These are phyloP conservation scores for Aspergillus candidus DNA, from an alignment of 2,329 filamentous ascomycete species.

Conservation along the genomic window DNA sequence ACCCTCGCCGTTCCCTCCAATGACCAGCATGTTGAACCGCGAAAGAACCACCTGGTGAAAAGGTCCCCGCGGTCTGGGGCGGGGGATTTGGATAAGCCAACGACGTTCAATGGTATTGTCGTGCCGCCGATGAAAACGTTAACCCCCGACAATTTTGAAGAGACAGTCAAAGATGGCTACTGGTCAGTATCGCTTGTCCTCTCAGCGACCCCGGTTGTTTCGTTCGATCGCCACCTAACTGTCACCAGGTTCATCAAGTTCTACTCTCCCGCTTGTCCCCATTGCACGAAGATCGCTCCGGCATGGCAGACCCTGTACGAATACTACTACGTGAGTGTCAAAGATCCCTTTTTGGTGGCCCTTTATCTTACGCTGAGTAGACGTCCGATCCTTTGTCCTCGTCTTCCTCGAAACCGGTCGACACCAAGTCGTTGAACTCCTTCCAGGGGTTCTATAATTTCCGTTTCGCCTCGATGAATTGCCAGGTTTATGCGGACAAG, in stretches of 20 bases:
- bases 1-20: conserved; percentile 26
- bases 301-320: conserved; percentile 90
- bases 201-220: not conserved
- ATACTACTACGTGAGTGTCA: not conserved
- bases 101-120: conserved; percentile 47
- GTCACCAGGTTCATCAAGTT: conserved; percentile 46
- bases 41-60: conserved; percentile 22
- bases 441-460: conserved; percentile 86
- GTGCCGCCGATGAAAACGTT: conserved; percentile 48
- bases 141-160: conserved; percentile 43
- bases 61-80: conserved; percentile 17
- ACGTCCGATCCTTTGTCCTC: conserved; percentile 67
- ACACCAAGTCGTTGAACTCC: conserved; percentile 51
- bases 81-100: conserved; percentile 23
- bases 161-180: conserved; percentile 47
- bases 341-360: not conserved
- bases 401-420: conserved; percentile 46
- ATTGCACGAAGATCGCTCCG: conserved; percentile 75
- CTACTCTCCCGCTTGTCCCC: conserved; percentile 52
- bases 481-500: conserved; percentile 71
- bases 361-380: conserved; percentile 36
- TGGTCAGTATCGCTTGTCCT: conserved; percentile 35
- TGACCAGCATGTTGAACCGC: conserved; percentile 8
- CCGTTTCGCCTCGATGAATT: conserved; percentile 80
- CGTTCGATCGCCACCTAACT: conserved; percentile 12